Conservation (phyloP, 345 rosid genomes). For the Eucalyptus cloeziana region DNA sequence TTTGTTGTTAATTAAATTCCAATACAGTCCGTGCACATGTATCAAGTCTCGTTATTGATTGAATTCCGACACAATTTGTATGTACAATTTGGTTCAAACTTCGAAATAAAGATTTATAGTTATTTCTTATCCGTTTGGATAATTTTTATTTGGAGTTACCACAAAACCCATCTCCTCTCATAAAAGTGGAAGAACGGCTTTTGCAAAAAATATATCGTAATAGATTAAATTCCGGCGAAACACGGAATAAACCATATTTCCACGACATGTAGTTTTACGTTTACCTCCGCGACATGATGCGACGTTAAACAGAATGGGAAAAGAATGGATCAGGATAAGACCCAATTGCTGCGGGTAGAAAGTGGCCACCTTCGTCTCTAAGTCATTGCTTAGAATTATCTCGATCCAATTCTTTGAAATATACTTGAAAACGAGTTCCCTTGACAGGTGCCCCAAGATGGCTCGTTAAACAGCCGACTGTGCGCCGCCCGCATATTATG, state of each 20-base stretch:
- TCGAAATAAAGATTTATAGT: too few relatives aligned
- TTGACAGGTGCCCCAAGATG: background rate
- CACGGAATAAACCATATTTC: background rate
- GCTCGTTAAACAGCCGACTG: background rate
- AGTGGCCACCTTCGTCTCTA: background rate
- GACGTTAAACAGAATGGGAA: background rate
- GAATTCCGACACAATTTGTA: too few relatives aligned
- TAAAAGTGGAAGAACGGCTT: too few relatives aligned
- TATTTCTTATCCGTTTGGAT: too few relatives aligned
- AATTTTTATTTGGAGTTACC: too few relatives aligned
- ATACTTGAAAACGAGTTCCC: background rate
- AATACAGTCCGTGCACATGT: accelerated
- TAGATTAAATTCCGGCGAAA: too few relatives aligned
- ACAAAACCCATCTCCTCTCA: too few relatives aligned
- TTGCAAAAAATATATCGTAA: too few relatives aligned
- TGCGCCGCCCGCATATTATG: background rate
- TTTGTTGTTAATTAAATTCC: too few relatives aligned
- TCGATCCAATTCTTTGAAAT: background rate
- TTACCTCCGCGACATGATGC: background rate
- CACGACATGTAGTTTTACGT: background rate
- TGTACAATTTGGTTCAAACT: too few relatives aligned
- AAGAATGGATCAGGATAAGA: background rate
- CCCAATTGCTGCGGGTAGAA: background rate
- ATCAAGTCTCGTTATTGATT: too few relatives aligned
- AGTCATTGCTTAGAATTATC: background rate